These are phyloP conservation scores for Peribolospora baueri DNA, from an alignment of 768 basidiomycete genomes.

Conservation along the genomic window DNA sequence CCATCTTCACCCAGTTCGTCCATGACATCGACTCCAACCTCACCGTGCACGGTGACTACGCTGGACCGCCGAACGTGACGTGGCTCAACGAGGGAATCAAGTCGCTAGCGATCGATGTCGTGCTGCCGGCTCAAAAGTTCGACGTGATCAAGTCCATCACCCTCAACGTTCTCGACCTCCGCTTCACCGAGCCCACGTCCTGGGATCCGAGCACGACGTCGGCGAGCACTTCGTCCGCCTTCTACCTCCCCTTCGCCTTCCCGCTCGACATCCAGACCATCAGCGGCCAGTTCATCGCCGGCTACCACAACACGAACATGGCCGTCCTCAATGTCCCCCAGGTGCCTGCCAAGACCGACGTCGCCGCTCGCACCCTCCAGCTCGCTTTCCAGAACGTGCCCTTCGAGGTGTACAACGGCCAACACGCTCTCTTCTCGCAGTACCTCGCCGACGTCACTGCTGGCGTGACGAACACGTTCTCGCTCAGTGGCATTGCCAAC, in stretches of 20 bases:
- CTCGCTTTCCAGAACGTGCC: conserved; percentile 36
- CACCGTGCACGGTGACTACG: conserved; percentile 18
- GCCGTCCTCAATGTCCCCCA: conserved; percentile 38
- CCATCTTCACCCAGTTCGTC: conserved; percentile 46
- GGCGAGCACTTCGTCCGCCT: conserved; percentile 35
- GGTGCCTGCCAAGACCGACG: conserved; percentile 34
- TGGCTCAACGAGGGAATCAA: conserved; percentile 54
- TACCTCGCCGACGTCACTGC: conserved; percentile 31
- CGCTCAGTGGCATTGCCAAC: conserved; percentile 1
- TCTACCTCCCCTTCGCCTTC: conserved; percentile 44
- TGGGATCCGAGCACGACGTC: conserved; percentile 37
- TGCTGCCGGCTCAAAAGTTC: conserved; percentile 29
- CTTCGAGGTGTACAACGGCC: conserved; percentile 29
- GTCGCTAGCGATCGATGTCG: conserved; percentile 32
- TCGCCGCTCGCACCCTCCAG: conserved; percentile 36
- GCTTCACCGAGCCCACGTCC: conserved; percentile 34
- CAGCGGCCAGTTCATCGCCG: conserved; percentile 34
- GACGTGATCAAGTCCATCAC: conserved; percentile 39
- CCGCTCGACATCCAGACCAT: conserved; percentile 41
- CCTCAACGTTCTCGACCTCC: conserved; percentile 34
- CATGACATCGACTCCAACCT: conserved; percentile 1
- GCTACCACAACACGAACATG: conserved; percentile 28
- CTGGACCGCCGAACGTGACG: conserved; percentile 22
- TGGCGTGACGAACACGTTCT: conserved; percentile 6
- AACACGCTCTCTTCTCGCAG: conserved; percentile 31